Conservation (phyloP, 345 rosid species). For the Hypericum perforatum region DNA sequence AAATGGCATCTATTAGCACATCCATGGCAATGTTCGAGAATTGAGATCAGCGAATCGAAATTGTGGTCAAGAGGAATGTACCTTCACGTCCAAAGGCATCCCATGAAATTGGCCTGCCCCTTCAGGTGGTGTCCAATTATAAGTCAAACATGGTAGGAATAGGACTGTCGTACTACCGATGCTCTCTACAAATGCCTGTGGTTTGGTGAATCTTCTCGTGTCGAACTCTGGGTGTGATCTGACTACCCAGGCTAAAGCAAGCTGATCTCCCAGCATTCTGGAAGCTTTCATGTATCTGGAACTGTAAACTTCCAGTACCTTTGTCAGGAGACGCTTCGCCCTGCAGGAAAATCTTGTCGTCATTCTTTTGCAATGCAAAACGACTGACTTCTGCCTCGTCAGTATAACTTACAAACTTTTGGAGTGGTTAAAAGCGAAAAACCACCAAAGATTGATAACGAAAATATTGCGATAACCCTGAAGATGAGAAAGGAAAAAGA, state of each 20-base stretch:
- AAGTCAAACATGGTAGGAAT: conserved; percentile 67
- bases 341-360: conserved; percentile 37
- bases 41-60: not conserved
- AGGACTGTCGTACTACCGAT: conserved; percentile 54
- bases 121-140: conserved; percentile 98
- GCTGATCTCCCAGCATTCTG: conserved; percentile 89
- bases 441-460: no score
- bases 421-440: no score
- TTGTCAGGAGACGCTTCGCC: conserved; percentile 55
- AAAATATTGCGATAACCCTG: no score
- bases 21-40: not conserved
- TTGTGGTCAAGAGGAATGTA: conserved; percentile 11
- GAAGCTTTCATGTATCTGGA: conserved; percentile 72
- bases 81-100: conserved; percentile 94
- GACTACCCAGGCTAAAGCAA: conserved; percentile 70
- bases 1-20: no score
- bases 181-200: conserved; percentile 47
- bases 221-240: conserved; percentile 57
- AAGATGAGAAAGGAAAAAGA: conserved; percentile 1
- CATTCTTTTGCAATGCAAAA: no score
- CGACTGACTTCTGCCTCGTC: not conserved
- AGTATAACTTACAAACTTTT: not conserved
- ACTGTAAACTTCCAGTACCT: conserved; percentile 55
- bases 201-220: conserved; percentile 50
- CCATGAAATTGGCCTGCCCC: conserved; percentile 98